These are phyloP conservation scores for Diaporthe caulivora DNA, from an alignment of 2,329 filamentous ascomycete genomes.

Conservation along the genomic window DNA sequence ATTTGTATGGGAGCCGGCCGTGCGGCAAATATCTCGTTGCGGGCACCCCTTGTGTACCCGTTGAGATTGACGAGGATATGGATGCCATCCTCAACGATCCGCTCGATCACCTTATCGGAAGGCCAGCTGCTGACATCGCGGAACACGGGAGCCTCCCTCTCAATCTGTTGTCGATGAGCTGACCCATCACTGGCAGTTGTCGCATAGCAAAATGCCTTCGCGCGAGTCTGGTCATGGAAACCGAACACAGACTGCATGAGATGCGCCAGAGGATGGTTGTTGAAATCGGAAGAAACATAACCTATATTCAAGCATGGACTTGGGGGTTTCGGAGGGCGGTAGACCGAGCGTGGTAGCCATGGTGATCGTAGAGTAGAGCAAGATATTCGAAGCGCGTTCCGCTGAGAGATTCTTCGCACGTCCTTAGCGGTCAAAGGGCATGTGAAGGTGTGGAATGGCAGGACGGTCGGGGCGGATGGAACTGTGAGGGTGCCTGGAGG, in stretches of 20 bases:
- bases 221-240: constrained; percentile 79
- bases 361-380: constrained; percentile 87
- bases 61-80: constrained; percentile 98
- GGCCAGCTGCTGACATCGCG: constrained; percentile 89
- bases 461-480: constrained; percentile 90
- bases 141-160: constrained; percentile 91
- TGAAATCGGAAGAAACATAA: constrained; percentile 98
- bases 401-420: constrained; percentile 92
- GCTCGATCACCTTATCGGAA: constrained; percentile 83
- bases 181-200: constrained; percentile 94
- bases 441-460: constrained; percentile 98
- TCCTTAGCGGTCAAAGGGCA: constrained; percentile 92
- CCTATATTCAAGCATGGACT: constrained; percentile 88
- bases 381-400: constrained; percentile 93
- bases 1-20: constrained; percentile 96
- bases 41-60: constrained; percentile 95
- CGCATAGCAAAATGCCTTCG: constrained; percentile 93
- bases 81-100: constrained; percentile 88
- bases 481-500: constrained; percentile 80
- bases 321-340: constrained; percentile 86
- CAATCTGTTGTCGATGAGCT: constrained; percentile 90
- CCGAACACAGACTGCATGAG: constrained; percentile 99
- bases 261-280: constrained; percentile 96
- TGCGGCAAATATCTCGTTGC: constrained; percentile 97
- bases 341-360: constrained; percentile 87